Conservation (phyloP, 169 alveolate genomes). For the Plasmodium gonderi region DNA sequence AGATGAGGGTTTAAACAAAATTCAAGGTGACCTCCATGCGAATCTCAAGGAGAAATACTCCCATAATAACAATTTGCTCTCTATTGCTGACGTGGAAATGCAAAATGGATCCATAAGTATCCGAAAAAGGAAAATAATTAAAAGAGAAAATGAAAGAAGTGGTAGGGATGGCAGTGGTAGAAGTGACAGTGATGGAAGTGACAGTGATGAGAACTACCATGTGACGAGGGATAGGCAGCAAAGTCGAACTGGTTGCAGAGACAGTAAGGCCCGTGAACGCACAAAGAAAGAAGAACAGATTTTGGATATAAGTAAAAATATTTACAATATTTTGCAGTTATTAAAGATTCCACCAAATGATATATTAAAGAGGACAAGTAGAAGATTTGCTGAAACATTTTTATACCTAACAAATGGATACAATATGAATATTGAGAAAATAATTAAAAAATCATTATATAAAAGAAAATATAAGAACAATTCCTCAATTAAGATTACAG, state of each 20-base stretch:
- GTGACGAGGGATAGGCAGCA: not conserved
- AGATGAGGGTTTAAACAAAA: not conserved
- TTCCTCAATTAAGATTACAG: slow-evolving; percentile 26
- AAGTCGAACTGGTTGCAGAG: not conserved
- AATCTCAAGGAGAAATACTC: not conserved
- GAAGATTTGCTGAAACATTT: slow-evolving; percentile 53
- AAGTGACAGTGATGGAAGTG: not conserved
- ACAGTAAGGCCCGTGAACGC: not conserved
- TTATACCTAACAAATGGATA: slow-evolving; percentile 53
- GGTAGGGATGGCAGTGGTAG: not conserved
- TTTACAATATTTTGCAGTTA: slow-evolving; percentile 11
- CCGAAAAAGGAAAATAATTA: not conserved
- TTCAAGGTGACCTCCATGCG: not conserved
- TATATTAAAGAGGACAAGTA: slow-evolving; percentile 37
- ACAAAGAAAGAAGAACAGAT: slow-evolving; percentile 5
- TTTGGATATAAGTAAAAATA: not conserved
- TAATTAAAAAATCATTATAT: slow-evolving; percentile 36
- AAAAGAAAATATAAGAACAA: slow-evolving; percentile 56
- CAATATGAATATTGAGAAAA: slow-evolving; percentile 13
- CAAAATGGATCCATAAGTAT: not conserved
- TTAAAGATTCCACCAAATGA: slow-evolving; percentile 32
- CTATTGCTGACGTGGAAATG: not conserved
- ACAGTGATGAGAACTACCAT: not conserved
- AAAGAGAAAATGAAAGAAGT: not conserved
- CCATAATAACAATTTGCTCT: not conserved